A percentile compares a stretch with the other conserved stretches of the same genome.
Conservation (phyloP, 805 yeast genomes). For the Lachancea sp. region DNA sequence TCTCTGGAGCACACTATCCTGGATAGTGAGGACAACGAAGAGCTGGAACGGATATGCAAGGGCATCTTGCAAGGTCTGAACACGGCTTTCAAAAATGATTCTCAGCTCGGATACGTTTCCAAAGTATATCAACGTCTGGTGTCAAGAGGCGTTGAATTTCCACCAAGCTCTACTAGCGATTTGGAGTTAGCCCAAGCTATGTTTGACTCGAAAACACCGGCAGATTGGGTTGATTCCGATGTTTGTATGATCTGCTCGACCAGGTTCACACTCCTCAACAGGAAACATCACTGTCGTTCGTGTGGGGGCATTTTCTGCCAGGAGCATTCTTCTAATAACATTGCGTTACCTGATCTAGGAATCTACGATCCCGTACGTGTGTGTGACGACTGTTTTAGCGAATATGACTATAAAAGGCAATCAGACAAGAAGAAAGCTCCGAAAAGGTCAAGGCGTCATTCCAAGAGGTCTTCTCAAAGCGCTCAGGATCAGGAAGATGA, state of each 20-base stretch:
- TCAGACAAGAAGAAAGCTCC: slow-evolving; percentile 13
- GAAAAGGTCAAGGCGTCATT: slow-evolving; percentile 16
- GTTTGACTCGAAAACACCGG: slow-evolving; percentile 87
- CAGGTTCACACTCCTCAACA: slow-evolving; percentile 69
- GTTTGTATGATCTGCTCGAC: slow-evolving; percentile 91
- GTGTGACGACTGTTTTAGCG: slow-evolving; percentile 81
- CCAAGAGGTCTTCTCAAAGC: slow-evolving; percentile 19
- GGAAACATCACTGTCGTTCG: slow-evolving; percentile 95
- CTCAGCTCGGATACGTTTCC: slow-evolving; percentile 58
- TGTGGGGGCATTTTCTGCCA: slow-evolving; percentile 95
- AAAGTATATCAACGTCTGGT: slow-evolving; percentile 54
- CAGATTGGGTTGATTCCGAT: slow-evolving; percentile 95
- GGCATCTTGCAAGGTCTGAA: slow-evolving; percentile 74
- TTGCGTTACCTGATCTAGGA: slow-evolving; percentile 77
- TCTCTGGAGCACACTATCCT: slow-evolving; percentile 48
- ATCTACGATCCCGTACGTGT: slow-evolving; percentile 86
- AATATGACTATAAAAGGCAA: slow-evolving; percentile 39
- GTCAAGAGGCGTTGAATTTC: slow-evolving; percentile 62
- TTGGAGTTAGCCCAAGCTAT: slow-evolving; percentile 40
- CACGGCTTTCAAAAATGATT: slow-evolving; percentile 58
- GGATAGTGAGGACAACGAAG: slow-evolving; percentile 37
- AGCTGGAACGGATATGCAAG: slow-evolving; percentile 55
- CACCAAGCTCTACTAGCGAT: slow-evolving; percentile 31
- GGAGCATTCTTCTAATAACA: slow-evolving; percentile 66
- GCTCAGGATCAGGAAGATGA: slow-evolving; percentile 57